These are phyloP conservation scores for Ceraceosorus bombacis DNA, from an alignment of 1,284 basidiomycete species.

Conservation along the genomic window DNA sequence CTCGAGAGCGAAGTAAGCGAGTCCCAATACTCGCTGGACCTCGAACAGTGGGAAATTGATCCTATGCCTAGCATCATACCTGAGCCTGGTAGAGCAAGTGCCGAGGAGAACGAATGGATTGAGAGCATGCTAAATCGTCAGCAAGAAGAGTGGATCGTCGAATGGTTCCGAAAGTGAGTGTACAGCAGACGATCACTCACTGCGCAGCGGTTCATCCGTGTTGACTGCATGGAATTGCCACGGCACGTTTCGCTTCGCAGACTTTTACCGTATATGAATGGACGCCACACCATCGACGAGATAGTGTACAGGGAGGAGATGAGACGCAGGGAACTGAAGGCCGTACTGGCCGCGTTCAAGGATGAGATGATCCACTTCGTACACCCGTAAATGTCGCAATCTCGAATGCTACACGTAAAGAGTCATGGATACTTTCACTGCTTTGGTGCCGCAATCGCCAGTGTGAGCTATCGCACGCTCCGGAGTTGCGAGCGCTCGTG, in stretches of 20 bases:
- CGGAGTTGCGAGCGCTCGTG: too few species aligned
- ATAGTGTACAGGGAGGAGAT: slow-evolving; percentile 35
- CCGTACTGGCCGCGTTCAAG: slow-evolving; percentile 24
- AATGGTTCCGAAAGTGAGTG: slow-evolving; percentile 19
- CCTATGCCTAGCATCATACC: slow-evolving; percentile 55
- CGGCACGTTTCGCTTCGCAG: slow-evolving; percentile 5
- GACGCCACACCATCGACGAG: slow-evolving; percentile 45
- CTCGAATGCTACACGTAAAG: too few species aligned
- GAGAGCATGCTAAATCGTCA: slow-evolving; percentile 73
- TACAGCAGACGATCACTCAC: background rate
- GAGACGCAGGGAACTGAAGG: slow-evolving; percentile 24
- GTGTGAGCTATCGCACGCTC: too few species aligned
- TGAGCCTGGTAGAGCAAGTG: slow-evolving; percentile 72
- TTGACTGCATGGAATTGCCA: background rate
- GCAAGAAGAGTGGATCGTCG: slow-evolving; percentile 48
- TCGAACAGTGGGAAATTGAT: slow-evolving; percentile 19
- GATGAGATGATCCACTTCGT: slow-evolving; percentile 35
- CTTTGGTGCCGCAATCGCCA: too few species aligned
- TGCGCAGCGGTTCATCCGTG: background rate
- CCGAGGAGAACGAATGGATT: slow-evolving; percentile 69
- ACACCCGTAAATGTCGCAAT: slow-evolving; percentile 23
- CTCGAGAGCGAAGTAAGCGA: slow-evolving; percentile 30
- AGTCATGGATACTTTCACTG: too few species aligned
- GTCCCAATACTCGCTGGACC: slow-evolving; percentile 2
- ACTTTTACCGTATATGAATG: slow-evolving; percentile 43